Percentiles rank a stretch among this genome's conserved stretches.
These are phyloP conservation scores for Hondaea fermentalgiana DNA, from an alignment of 108 stramenopile genomes.

Conservation along the genomic window DNA sequence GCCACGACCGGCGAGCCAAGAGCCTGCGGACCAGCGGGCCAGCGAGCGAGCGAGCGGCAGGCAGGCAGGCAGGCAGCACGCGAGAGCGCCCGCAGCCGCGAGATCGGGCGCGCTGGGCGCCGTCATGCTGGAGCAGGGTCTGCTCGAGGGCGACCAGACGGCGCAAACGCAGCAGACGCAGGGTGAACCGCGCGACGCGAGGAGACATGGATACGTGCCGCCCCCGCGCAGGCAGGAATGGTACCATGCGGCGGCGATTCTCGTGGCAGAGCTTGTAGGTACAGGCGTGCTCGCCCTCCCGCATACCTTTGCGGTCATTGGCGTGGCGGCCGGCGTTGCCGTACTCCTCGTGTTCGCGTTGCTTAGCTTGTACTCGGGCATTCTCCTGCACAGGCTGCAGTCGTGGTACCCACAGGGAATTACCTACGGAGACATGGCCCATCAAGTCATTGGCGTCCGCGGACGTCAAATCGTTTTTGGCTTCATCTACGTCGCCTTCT, in stretches of 20 bases:
- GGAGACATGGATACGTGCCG: not conserved
- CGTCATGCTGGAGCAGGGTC: no score
- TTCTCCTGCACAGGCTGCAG: not conserved
- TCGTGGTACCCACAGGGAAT: not conserved
- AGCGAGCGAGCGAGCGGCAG: no score
- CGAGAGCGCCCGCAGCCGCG: no score
- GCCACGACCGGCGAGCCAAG: no score
- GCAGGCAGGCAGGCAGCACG: no score
- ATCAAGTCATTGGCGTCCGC: not conserved
- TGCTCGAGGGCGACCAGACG: no score
- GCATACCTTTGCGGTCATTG: constrained; percentile 10
- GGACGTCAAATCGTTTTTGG: not conserved
- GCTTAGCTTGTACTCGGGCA: not conserved
- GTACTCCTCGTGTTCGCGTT: not conserved
- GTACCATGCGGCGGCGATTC: constrained; percentile 12
- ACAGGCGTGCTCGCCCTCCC: not conserved
- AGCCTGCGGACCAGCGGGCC: no score
- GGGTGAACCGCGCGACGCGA: no score
- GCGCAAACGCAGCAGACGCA: no score
- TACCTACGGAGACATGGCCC: constrained; percentile 11
- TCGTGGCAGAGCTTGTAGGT: not conserved
- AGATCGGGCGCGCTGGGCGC: no score
- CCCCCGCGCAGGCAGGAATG: not conserved
- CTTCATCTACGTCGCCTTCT: not conserved
- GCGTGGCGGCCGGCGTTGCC: not conserved